These are phyloP conservation scores for Chaetomiaceae sp. DNA, from an alignment of 2,329 filamentous ascomycete genomes.

Conservation along the genomic window DNA sequence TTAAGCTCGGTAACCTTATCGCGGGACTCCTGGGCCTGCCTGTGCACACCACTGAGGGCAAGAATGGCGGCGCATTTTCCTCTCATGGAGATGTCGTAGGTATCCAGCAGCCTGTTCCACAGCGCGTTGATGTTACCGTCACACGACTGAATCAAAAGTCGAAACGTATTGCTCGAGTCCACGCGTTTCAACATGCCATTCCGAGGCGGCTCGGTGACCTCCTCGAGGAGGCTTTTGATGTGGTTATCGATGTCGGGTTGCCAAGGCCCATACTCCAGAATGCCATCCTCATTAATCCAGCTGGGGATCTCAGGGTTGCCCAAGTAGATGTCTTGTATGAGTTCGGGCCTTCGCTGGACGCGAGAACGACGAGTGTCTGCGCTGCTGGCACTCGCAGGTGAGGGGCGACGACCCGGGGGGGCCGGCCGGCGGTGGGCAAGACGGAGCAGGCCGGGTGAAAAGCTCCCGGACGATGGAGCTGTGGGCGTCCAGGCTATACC, in stretches of 20 bases:
- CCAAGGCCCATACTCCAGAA: not conserved
- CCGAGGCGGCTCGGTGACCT: not conserved
- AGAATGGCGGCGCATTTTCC: not conserved
- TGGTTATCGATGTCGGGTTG: not conserved
- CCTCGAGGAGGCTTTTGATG: not conserved
- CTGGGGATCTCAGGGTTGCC: not conserved
- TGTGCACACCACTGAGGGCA: not conserved
- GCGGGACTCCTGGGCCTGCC: not conserved
- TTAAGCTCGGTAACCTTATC: not conserved
- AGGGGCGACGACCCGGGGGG: no score
- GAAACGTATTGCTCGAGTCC: not conserved
- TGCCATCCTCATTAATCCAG: not conserved
- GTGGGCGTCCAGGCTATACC: no score
- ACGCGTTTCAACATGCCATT: slow-evolving; percentile 5
- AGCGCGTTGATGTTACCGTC: not conserved
- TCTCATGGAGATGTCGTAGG: slow-evolving; percentile 8
- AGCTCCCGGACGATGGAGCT: no score
- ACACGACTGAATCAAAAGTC: not conserved
- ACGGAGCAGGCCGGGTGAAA: no score
- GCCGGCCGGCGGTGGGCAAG: no score
- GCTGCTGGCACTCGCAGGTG: no score
- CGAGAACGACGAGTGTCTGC: not conserved
- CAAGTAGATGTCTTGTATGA: not conserved
- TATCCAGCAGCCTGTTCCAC: not conserved
- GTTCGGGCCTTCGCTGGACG: not conserved